A percentile compares a stretch with the other conserved stretches of the same genome.
phyloP scores from a whole-genome alignment of 257 asterid genomes.

The Solanum dulcamara region DNA sequence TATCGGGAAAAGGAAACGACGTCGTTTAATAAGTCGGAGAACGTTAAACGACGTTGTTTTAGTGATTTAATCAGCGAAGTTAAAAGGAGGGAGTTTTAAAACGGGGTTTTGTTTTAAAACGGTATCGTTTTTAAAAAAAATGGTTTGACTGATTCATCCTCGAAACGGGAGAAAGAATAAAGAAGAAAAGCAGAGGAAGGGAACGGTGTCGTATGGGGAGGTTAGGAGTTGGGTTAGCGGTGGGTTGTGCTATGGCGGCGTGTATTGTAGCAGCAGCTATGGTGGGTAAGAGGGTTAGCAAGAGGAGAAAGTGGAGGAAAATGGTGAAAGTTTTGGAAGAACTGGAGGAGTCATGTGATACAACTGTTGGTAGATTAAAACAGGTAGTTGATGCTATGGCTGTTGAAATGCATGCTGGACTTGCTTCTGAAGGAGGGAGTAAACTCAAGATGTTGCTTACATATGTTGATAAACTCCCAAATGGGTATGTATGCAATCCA shows the following conservation, averaged over 20 bases:
- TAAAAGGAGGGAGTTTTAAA: conserved; percentile 8
- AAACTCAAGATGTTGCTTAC: conserved; percentile 91
- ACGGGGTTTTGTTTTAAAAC: not conserved
- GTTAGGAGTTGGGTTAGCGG: conserved; percentile 46
- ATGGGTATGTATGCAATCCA: conserved; percentile 38
- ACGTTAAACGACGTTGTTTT: not conserved
- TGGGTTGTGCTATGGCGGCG: conserved; percentile 69
- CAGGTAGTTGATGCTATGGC: conserved; percentile 94
- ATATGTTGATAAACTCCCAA: conserved; percentile 60
- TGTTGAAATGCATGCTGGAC: conserved; percentile 95
- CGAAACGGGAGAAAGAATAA: not conserved
- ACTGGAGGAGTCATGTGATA: conserved; percentile 26
- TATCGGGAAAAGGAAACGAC: not conserved
- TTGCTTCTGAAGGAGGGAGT: conserved; percentile 88
- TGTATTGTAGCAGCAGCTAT: conserved; percentile 55
- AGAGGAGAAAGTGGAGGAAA: conserved; percentile 61
- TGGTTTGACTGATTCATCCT: conserved; percentile 27
- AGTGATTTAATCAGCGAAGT: not conserved
- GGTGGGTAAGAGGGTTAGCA: conserved; percentile 49
- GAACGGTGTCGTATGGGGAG: conserved; percentile 36
- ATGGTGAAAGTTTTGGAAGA: not conserved
- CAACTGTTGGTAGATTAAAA: conserved; percentile 56
- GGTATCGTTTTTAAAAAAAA: not conserved
- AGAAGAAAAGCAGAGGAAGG: not conserved
- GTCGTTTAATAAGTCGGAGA: not conserved